Percentiles rank a stretch among this genome's conserved stretches.
Evolutionary conservation across 495 filamentous ascomycete species (phyloP).

Genomic region (Aspergillus ostianus): DNA sequence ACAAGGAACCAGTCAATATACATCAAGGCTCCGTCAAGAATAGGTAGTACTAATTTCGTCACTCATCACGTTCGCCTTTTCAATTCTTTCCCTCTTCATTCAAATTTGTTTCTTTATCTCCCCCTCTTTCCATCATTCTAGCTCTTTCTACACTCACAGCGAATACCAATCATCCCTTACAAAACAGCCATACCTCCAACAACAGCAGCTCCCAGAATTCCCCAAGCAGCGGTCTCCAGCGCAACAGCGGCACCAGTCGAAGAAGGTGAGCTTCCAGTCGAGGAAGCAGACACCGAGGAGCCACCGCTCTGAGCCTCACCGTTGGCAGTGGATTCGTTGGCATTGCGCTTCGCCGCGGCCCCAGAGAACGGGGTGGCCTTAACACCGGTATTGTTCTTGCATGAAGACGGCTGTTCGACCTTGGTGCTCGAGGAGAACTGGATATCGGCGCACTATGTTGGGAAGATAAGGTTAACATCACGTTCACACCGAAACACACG

Average conservation of each 20-base stretch:
- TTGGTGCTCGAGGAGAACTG: constrained; percentile 44
- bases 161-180: constrained; percentile 13
- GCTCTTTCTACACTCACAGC: not conserved
- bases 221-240: constrained; percentile 36
- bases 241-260: constrained; percentile 29
- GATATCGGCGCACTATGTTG: constrained; percentile 58
- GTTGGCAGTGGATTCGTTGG: constrained; percentile 35
- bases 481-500: not conserved
- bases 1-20: not conserved
- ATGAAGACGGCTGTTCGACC: constrained; percentile 36
- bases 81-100: not conserved
- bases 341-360: constrained; percentile 30
- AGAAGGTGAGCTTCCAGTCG: constrained; percentile 17
- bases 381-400: constrained; percentile 54
- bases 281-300: constrained; percentile 3
- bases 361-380: constrained; percentile 31
- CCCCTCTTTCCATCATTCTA: not conserved
- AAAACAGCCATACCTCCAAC: constrained; percentile 32
- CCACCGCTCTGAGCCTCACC: constrained; percentile 27
- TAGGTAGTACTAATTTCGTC: not conserved
- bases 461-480: not conserved
- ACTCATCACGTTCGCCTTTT: not conserved
- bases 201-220: constrained; percentile 30
- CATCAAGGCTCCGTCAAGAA: not conserved
- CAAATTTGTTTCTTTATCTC: not conserved